Conservation (phyloP, 176 grass and related monocot genomes). For the Dactylis glomerata region DNA sequence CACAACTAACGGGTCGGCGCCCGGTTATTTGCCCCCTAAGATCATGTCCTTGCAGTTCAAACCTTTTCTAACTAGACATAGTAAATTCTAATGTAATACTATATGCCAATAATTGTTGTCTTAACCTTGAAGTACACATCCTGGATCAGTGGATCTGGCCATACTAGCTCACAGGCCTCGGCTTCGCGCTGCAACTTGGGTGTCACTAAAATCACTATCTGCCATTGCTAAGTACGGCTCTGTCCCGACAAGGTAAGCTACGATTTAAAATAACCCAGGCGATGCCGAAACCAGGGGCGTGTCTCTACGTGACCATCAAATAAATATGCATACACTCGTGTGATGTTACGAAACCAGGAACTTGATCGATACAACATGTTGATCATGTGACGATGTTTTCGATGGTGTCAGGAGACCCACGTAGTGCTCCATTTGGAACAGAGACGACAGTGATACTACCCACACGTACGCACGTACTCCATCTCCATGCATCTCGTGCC, state of each 20-base stretch:
- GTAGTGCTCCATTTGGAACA: neutral
- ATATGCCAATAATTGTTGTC: too few relatives aligned
- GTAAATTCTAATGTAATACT: too few relatives aligned
- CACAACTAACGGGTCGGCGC: too few relatives aligned
- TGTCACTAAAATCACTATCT: neutral
- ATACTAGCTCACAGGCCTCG: neutral
- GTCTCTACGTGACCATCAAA: neutral
- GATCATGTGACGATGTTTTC: neutral
- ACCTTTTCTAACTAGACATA: too few relatives aligned
- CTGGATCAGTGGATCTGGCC: neutral
- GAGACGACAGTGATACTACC: neutral
- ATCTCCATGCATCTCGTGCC: neutral
- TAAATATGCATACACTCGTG: neutral
- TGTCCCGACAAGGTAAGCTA: neutral
- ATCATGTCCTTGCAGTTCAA: too few relatives aligned
- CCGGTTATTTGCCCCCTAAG: too few relatives aligned
- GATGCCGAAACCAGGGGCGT: neutral
- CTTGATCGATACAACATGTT: neutral
- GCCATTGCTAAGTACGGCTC: neutral
- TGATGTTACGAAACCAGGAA: slow-evolving; percentile 16
- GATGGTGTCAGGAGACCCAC: neutral
- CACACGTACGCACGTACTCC: neutral
- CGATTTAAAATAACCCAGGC: neutral
- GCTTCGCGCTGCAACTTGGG: too few relatives aligned
- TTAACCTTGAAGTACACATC: too few relatives aligned